Evolutionary conservation across 176 grass and related monocot species (phyloP), one percentile per base, ranked within the genome.

Genomic region (Carex kokanica): DNA sequence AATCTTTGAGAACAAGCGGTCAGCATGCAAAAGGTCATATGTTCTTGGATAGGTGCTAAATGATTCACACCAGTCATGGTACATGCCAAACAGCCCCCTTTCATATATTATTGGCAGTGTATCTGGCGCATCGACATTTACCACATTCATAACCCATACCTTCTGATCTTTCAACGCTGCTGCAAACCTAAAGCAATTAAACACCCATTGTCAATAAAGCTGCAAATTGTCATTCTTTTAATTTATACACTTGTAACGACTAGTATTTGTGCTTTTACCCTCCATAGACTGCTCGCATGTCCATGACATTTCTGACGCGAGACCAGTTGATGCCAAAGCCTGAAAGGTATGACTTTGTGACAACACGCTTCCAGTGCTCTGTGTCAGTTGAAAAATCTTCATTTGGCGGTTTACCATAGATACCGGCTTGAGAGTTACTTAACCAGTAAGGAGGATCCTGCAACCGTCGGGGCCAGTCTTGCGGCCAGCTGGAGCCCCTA

Each of bases 1-100:
- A 31, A 95, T 93, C 80, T 63, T 85, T 58, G 96, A 99, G 85
- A 98, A 98, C 55, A 98, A 88, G 78, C 83, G 88, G 1, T 98
- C 93, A 6, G 96, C 96, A 89, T 99, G 96, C 61, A 99, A 64
- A 55, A 99, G 88, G 84, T 99, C 96, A 25, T 95, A 99, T 9
- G 90, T 90, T 64, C 96, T 93, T 36, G 96, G 96, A 83, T 99
- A 99, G 43, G 93, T 93, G 89, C 96, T 99, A 78, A 99, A 99
- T 3, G 96, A 99, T 83, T 99, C 96, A 70, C 96, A 99, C 96
- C 96, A 99, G 64, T 99, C 96, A 79, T 99, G 96, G 85, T 99
- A 95, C n/a, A 99, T 93, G 49, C 96, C 96, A 15, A 99, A 81
- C 8, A 99, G 88, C 16, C 96, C 96, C 4, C 96, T 90, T 82